Base-by-base conservation (phyloP, 306 rosid genomes). In the Fragaria nilgerrensis region DNA sequence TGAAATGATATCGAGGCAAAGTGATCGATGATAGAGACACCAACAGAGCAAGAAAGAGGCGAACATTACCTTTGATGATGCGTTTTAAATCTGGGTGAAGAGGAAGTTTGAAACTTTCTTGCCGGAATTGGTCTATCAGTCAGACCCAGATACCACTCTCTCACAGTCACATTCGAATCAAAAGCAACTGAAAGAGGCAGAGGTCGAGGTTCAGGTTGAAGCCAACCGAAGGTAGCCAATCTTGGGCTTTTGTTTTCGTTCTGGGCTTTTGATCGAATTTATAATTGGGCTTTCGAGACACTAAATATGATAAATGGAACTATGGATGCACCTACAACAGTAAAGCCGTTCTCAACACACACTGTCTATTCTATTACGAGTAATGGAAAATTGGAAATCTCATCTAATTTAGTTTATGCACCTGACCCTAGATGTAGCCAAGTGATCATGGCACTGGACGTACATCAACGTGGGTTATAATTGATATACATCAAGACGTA, bases 31-130 rank as follows among this genome's bases (percentile, higher is more conserved):
- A 12, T 32, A 1, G 9, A 13, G 17, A 20, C 44, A 27, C 10
- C 55, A 41, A 41, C 29, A 34, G 10, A 8, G 45, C 14, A 37
- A 65, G 69, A 74, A 75, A 59, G 45, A 74, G 34, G 6, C 16
- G 47, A 59, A 22, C 16, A 20, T 45, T 61, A 75, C 78, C 77
- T 75, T 62, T 62, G 71, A 59, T 1, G 32, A 9, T 32, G 45
- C 50, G n/a, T 20, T 61, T 32, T 56, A 32, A 59, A 43, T 9
- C 36, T 27, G 68, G 68, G 7, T 2, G 17, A 39, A 29, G 43
- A 74, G 77, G 43, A 59, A 16, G n/a, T 9, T 59, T 2, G 0
- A 23, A 23, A 44, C 48, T 74, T 74, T 48, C 52, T 2, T 20
- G 10, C 32, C 72, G 1, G 16, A 41, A 20, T 41, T n/a, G 72